Percentiles rank a stretch among this genome's conserved stretches.
phyloP scores from a whole-genome alignment of 192 early-diverging fungal genomes.

The Backusella tuberculispora region DNA sequence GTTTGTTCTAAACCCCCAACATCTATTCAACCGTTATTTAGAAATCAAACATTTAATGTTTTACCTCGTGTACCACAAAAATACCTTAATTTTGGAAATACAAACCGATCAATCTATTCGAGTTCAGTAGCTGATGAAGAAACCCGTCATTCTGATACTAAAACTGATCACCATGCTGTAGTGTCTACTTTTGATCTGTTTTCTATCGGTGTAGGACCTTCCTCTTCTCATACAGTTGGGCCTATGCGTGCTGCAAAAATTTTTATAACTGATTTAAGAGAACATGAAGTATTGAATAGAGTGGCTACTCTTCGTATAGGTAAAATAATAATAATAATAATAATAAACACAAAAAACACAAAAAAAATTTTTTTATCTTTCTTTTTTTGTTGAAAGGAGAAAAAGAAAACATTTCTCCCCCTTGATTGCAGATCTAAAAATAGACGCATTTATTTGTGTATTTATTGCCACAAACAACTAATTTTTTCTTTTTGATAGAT shows the following conservation, averaged over 20 bases:
- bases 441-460: too few relatives aligned
- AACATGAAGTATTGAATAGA: conserved; percentile 62
- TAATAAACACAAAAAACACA: too few relatives aligned
- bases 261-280: conserved; percentile 83
- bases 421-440: background rate
- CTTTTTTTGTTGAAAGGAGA: background rate
- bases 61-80: too few relatives aligned
- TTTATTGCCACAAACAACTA: too few relatives aligned
- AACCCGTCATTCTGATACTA: background rate
- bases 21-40: too few relatives aligned
- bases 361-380: background rate
- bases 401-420: background rate
- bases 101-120: too few relatives aligned
- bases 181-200: conserved; percentile 94
- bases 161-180: conserved; percentile 72
- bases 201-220: conserved; percentile 92
- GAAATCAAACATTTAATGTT: too few relatives aligned
- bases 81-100: too few relatives aligned
- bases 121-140: too few relatives aligned
- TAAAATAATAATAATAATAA: too few relatives aligned
- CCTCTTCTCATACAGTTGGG: conserved; percentile 86
- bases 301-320: conserved; percentile 35
- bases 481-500: conserved; percentile 53
- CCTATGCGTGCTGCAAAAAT: conserved; percentile 96
- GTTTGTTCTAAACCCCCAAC: too few relatives aligned